Base-by-base conservation (phyloP, 176 grass and related monocot species). In the Elymus sibiricus region DNA sequence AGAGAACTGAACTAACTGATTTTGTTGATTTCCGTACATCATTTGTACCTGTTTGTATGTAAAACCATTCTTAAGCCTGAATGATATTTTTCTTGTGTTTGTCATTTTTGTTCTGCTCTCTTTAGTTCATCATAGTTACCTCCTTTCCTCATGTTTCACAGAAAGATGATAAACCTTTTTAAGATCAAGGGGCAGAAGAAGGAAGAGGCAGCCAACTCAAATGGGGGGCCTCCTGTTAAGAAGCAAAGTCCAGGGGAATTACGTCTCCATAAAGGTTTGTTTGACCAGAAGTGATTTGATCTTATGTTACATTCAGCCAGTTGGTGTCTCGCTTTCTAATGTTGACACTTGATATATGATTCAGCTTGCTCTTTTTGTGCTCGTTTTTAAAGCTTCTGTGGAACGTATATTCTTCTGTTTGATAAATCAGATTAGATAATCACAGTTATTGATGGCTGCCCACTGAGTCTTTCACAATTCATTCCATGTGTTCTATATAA, bases 161-260 rank as follows among this genome's bases (percentile, higher is more conserved):
- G 84, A 53, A 89, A 59, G 17, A 89, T 91, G 92, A 89, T 94
- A 66, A 94, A 91, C 56, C 89, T 91, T 68, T 87, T 94, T 26
- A 89, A 91, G 72, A 83, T 94, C 34, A 92, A 94, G 73, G 93
- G 78, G 2, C 84, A 92, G 59, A 83, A 88, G 53, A 87, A 64
- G 78, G 73, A 94, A 46, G 89, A 88, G 11, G 79, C 92, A 4
- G 79, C 89, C 81, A 94, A 86, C 82, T 46, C 84, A 21, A 89
- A 86, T 38, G 93, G 87, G 21, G 82, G 39, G 15, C 76, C 85
- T 82, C 25, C 71, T 86, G 77, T 49, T 32, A 90, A 90, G 87
- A 94, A 88, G 84, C 93, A 92, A 82, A 90, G 87, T 64, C 67
- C 87, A 64, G 90, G 93, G 43, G 87, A 94, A 77, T 90, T 90